A percentile compares a stretch with the other conserved stretches of the same genome.
phyloP scores from a whole-genome alignment of 164 flowering plant species.

The Magnolia kwangsiensis region DNA sequence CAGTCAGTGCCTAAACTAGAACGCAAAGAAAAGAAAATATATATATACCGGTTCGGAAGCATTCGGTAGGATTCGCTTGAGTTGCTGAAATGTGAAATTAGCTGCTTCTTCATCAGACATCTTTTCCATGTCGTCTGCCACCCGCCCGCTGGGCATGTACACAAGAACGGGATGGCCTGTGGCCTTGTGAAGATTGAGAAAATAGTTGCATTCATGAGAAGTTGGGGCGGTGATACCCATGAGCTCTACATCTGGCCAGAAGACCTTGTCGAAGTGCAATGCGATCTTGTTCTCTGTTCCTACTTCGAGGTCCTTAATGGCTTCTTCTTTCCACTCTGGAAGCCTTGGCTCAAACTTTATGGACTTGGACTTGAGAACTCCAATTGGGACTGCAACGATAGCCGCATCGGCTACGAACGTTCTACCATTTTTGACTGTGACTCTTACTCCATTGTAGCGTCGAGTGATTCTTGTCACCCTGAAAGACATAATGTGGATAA shows the following conservation, averaged over 20 bases:
- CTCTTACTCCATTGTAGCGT: conserved; percentile 63
- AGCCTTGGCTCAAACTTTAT: conserved; percentile 82
- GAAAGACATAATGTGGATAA: neutral
- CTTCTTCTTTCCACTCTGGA: conserved; percentile 85
- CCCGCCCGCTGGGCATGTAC: conserved; percentile 93
- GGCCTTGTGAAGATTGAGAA: conserved; percentile 95
- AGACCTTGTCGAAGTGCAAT: conserved; percentile 79
- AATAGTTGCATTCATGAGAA: conserved; percentile 87
- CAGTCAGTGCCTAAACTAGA: neutral
- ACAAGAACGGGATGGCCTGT: conserved; percentile 87
- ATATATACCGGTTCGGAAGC: conserved; percentile 69
- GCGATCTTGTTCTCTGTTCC: conserved; percentile 89
- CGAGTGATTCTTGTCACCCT: conserved; percentile 70
- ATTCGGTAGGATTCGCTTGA: conserved; percentile 81
- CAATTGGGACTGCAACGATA: conserved; percentile 74
- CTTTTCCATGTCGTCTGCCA: conserved; percentile 81
- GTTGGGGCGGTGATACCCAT: conserved; percentile 85
- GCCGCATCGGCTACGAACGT: conserved; percentile 87
- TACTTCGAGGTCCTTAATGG: conserved; percentile 77
- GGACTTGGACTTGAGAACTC: conserved; percentile 63
- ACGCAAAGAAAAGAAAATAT: neutral
- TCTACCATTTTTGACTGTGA: conserved; percentile 68
- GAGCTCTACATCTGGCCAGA: conserved; percentile 99
- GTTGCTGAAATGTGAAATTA: conserved; percentile 71
- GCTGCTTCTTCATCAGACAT: conserved; percentile 95